Base-by-base conservation (phyloP, 2,329 filamentous ascomycete species). In the Pseudogymnoascus pannorum region DNA sequence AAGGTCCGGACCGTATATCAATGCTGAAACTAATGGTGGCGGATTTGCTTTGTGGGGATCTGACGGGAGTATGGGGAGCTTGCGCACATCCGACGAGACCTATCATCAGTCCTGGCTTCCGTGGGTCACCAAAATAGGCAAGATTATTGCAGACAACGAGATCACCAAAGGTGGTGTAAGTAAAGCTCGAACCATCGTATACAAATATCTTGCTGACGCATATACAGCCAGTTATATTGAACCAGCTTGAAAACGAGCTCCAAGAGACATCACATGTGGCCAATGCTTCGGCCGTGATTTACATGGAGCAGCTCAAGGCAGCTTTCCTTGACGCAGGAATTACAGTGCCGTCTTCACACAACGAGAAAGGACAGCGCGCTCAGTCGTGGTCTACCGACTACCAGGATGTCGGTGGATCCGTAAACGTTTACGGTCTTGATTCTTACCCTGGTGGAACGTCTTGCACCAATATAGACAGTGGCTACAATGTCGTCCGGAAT, bases 301-400 rank as follows among this genome's bases (percentile, higher is more conserved):
- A 82, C 62, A 82, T 82, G 80, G 75, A 81, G 63, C 78, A 81
- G 66, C 64, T 82, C 11, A 72, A 80, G 57, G 67, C 72, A 3
- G 78, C 77, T 1, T 80, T 79, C 63, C 68, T 72, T 22, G 73
- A 74, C 1, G 76, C 75, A 3, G 79, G 79, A 0, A 72, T 83
- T 12, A 73, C 79, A 2, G 78, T 83, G 1, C 81, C 80, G 1
- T 73, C 76, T 26, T 76, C 76, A 0, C 73, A 76, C 63, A 83
- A 83, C 58, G 79, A 82, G 62, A 81, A 81, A 61, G 79, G 79
- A 0, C 74, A 79, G 68, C 72, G 79, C 31, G 69, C 71, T 2
- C 67, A 75, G 63, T 80, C 78, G 16, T 83, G 80, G 81, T 81
- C 79, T 8, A 79, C 76, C 0, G 81, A 83, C 64, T 84, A 83